Conservation (phyloP, 257 asterid genomes). For the Phtheirospermum japonicum region DNA sequence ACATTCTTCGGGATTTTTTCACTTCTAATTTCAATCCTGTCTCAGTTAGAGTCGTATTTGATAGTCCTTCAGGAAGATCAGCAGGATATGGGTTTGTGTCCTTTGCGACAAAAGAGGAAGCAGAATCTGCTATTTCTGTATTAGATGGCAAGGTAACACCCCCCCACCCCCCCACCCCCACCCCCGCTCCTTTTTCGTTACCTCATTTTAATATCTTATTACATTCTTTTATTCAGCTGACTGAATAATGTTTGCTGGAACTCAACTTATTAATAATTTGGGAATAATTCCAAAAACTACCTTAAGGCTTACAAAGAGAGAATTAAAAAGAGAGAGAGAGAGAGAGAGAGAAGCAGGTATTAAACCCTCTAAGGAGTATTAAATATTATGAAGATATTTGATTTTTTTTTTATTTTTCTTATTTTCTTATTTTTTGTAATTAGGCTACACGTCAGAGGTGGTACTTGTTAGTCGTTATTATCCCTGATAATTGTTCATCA, state of each 20-base stretch:
- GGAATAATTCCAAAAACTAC: no score
- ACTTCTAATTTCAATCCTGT: conserved; percentile 55
- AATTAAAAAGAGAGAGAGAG: no score
- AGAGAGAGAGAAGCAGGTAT: no score
- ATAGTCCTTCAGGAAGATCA: conserved; percentile 63
- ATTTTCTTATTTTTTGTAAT: no score
- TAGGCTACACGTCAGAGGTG: no score
- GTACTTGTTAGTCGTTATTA: no score
- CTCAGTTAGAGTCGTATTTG: conserved; percentile 74
- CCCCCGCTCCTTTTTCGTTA: conserved; percentile 15
- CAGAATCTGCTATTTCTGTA: conserved; percentile 65
- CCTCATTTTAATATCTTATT: not conserved
- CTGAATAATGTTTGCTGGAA: conserved; percentile 6
- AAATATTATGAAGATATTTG: no score
- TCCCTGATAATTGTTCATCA: no score
- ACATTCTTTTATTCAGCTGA: conserved; percentile 18
- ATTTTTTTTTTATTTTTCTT: no score
- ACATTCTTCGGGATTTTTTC: conserved; percentile 65
- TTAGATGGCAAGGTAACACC: conserved; percentile 71
- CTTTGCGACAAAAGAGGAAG: conserved; percentile 79
- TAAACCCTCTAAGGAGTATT: no score
- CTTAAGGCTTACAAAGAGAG: no score
- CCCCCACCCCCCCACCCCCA: no score
- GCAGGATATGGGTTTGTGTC: conserved; percentile 88
- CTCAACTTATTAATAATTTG: conserved; percentile 8